Base-by-base conservation (phyloP, 2,329 filamentous ascomycete species). In the Cadophora malorum region DNA sequence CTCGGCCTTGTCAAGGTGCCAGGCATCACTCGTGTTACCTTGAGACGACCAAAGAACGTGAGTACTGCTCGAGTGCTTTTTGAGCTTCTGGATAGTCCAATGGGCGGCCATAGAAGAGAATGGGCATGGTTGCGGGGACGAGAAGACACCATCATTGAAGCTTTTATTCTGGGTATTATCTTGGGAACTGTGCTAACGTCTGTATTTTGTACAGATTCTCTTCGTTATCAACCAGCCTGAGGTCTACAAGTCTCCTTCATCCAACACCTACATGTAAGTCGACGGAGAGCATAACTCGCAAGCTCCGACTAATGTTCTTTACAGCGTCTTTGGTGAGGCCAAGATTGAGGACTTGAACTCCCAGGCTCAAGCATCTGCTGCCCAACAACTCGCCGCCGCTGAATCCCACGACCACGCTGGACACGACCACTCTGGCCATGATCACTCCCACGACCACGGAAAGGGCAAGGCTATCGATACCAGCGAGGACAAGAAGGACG, bases 301-400 rank as follows among this genome's bases (percentile, higher is more conserved):
- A 23, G n/a, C 33, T 65, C 66, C 69, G 53, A 73, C 69, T 72
- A 60, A 53, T 33, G 41, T 10, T 31, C 16, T 47, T 4, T 45
- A 68, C 76, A 97, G 95, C 84, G 96, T 98, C 83, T 99, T 99
- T 81, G 96, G 96, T 82, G 96, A 99, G 88, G 96, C 96, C 80
- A 99, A 99, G 92, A 98, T 99, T 75, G 96, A 99, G 89, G 96
- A 99, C 84, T 88, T 98, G 79, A 99, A 98, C 91, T 96, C 96
- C 78, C 93, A 95, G 81, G 95, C 95, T 78, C 96, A 98, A 86
- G 93, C 95, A 78, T 93, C 92, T 76, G 96, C 96, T 77, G 95
- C 95, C 77, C 93, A 96, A 84, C 94, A 97, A 85, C 92, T 99
- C 77, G 94, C 94, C 77, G 90, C 90, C 74, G 87, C 88, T 78